Evolutionary conservation across 1,139 yeast species (phyloP).

Genomic region (Hansenula anomala): DNA sequence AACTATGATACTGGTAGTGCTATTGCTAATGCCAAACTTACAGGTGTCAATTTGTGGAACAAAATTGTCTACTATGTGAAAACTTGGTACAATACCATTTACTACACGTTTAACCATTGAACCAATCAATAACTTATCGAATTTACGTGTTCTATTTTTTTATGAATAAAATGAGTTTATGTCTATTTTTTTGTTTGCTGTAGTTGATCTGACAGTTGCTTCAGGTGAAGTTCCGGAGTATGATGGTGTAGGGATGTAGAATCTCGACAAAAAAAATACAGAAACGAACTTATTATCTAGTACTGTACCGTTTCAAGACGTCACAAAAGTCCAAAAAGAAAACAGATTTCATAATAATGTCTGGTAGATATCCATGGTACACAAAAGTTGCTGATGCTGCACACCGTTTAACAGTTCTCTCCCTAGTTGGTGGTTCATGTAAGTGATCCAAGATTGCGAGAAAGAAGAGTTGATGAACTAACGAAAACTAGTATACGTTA

Average conservation of each 20-base stretch:
- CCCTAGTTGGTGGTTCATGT: slow-evolving; percentile 68
- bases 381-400: slow-evolving; percentile 72
- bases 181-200: no score
- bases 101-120: slow-evolving; percentile 8
- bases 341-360: slow-evolving; percentile 29
- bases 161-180: neutral
- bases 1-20: slow-evolving; percentile 5
- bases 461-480: neutral
- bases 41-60: slow-evolving; percentile 11
- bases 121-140: neutral
- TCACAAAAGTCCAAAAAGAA: no score
- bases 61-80: slow-evolving; percentile 7
- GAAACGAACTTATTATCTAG: no score
- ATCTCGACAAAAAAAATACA: no score
- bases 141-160: neutral
- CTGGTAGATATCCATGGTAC: slow-evolving; percentile 61
- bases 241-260: no score
- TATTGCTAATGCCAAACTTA: slow-evolving; percentile 6
- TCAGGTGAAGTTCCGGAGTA: no score
- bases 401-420: slow-evolving; percentile 77
- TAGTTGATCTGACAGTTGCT: no score
- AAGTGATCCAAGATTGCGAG: slow-evolving; percentile 13
- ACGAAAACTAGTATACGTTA: slow-evolving; percentile 34
- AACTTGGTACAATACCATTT: slow-evolving; percentile 10
- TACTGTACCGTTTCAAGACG: no score